These are phyloP conservation scores for Cercospora janseana DNA, from an alignment of 2,329 filamentous ascomycete species.

Conservation along the genomic window DNA sequence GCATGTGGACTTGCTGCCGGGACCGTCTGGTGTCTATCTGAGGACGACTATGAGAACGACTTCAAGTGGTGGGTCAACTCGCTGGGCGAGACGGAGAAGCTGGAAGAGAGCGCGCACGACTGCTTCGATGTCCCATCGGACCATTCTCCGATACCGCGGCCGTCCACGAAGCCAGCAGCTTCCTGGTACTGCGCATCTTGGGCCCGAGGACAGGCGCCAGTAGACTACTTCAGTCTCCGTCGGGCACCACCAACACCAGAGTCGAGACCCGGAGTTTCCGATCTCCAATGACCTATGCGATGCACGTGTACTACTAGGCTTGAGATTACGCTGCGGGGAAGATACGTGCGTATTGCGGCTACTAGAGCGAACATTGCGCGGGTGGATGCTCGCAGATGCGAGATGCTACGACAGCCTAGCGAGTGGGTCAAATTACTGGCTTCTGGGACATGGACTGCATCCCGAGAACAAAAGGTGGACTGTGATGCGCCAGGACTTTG, in stretches of 20 bases:
- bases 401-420: neutral
- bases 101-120: neutral
- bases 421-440: too few species aligned
- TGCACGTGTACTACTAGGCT: too few species aligned
- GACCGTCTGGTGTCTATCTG: conserved; percentile 19
- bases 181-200: conserved; percentile 20
- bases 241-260: conserved; percentile 15
- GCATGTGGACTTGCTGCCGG: conserved; percentile 11
- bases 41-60: conserved; percentile 17
- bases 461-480: too few species aligned
- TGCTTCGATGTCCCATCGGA: neutral
- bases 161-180: neutral
- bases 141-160: too few species aligned
- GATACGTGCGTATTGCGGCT: too few species aligned
- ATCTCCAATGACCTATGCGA: conserved; percentile 3
- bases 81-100: conserved; percentile 18
- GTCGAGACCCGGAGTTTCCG: conserved; percentile 8
- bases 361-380: neutral
- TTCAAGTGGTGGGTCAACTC: conserved; percentile 20
- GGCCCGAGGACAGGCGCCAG: conserved; percentile 4
- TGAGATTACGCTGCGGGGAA: too few species aligned
- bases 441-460: too few species aligned
- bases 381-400: neutral
- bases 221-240: conserved; percentile 16
- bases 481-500: too few species aligned